Conservation (phyloP, 2,329 filamentous ascomycete species). For the Dactylellina parvicollis region DNA sequence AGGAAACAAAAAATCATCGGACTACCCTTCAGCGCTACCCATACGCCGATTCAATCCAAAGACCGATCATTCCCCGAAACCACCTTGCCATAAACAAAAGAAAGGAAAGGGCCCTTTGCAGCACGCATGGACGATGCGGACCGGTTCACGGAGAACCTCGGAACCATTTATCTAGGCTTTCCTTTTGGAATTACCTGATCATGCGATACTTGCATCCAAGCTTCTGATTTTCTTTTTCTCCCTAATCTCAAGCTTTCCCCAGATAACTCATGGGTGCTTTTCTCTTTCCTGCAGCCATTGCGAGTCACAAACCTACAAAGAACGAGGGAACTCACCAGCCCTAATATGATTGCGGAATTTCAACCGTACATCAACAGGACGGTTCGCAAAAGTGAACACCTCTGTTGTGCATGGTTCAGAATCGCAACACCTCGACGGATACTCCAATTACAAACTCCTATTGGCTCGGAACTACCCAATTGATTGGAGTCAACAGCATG, state of each 20-base stretch:
- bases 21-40: constrained; percentile 5
- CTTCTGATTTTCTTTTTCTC: constrained; percentile 8
- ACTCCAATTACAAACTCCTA: constrained; percentile 18
- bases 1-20: too few relatives aligned
- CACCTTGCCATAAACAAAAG: constrained; percentile 1
- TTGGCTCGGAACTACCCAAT: constrained; percentile 17
- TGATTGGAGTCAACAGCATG: constrained; percentile 2
- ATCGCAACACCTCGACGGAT: constrained; percentile 46
- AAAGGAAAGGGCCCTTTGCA: background rate
- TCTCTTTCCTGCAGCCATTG: background rate
- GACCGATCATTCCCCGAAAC: constrained; percentile 7
- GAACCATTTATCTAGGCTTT: background rate
- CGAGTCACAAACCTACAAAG: background rate
- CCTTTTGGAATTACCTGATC: constrained; percentile 1
- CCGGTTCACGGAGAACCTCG: constrained; percentile 23
- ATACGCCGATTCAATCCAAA: constrained; percentile 2
- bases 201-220: constrained; percentile 38
- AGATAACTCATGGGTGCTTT: background rate
- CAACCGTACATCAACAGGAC: background rate
- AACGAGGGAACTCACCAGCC: background rate
- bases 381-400: background rate
- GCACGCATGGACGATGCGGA: constrained; percentile 3
- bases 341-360: constrained; percentile 11
- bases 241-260: background rate
- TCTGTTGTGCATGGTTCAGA: constrained; percentile 11